A percentile compares a stretch with the other conserved stretches of the same genome.
Conservation (phyloP, 2,329 filamentous ascomycete species). For the Colletotrichum sp. region DNA sequence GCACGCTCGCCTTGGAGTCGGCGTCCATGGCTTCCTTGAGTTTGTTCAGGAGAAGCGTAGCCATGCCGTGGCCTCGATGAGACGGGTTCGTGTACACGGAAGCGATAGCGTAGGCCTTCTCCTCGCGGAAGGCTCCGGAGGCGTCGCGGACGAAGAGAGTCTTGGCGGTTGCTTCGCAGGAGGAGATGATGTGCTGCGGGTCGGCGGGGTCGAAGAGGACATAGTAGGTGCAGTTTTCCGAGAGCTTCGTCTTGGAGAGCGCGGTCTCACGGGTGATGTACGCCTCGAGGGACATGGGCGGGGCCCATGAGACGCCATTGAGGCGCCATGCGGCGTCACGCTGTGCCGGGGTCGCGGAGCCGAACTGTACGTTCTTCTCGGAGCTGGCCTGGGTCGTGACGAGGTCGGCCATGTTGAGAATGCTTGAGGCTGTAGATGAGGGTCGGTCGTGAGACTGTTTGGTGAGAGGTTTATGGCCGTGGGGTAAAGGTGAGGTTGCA, state of each 20-base stretch:
- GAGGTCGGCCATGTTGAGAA: constrained; percentile 4
- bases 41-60: constrained; percentile 35
- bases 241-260: constrained; percentile 30
- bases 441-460: background rate
- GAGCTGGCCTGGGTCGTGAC: background rate
- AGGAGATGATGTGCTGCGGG: constrained; percentile 34
- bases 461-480: background rate
- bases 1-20: constrained; percentile 35
- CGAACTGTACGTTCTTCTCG: constrained; percentile 28
- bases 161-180: constrained; percentile 29
- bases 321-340: constrained; percentile 32
- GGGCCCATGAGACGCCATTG: constrained; percentile 33
- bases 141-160: constrained; percentile 29
- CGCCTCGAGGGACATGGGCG: constrained; percentile 29
- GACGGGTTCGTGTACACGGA: constrained; percentile 39
- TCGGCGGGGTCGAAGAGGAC: constrained; percentile 32
- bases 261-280: constrained; percentile 31
- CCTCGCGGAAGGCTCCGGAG: constrained; percentile 25
- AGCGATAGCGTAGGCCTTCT: constrained; percentile 34
- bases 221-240: constrained; percentile 32
- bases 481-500: background rate
- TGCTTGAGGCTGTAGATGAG: background rate
- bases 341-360: constrained; percentile 31
- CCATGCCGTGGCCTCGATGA: constrained; percentile 38
- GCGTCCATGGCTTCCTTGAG: constrained; percentile 37